Evolutionary conservation across 179 eudicot species (phyloP), one percentile per base, ranked within the genome.

Genomic region (Silene vulgaris): DNA sequence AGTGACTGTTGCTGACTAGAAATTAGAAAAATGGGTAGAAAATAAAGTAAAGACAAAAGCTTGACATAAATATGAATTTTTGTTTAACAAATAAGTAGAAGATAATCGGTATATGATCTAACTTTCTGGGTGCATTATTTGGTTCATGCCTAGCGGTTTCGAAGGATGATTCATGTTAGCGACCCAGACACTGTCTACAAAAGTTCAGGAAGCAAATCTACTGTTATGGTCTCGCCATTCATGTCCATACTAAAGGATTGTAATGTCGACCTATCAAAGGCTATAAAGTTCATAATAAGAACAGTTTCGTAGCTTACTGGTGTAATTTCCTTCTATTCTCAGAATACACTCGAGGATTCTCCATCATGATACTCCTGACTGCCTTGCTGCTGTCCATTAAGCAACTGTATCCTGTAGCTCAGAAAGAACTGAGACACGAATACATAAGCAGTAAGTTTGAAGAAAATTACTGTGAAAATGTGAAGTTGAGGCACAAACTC

Each of bases 351-450:
- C 26, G 30, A 30, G 3, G 26, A 40, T 35, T 59, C 28, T 61
- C 68, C 21, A 16, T 29, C 50, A 71, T 65, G 77, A 66, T 23
- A 75, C 48, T 32, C 68, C 59, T 69, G 65, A 30, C 45, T 26
- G 56, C 14, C 43, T 59, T 70, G 74, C 43, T 61, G 32, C 62
- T 20, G 54, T 50, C 54, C 43, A 76, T 65, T 12, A 59, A 21
- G 72, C 20, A 50, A 48, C 52, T 61, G 37, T 4, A 77, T 21
- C 12, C 59, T 54, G 59, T n/a, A 54, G 17, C 65, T 77, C 48
- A 45, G 40, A 61, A 70, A 43, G 23, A 77, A 48, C 48, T 0
- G n/a, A 19, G 73, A 23, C 8, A 45, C 48, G 12, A 76, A 61
- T 62, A 28, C 57, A 40, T 76, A 20, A 11, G 23, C 20, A 3